Percentiles rank a stretch among this genome's conserved stretches.
Conservation (phyloP, 1,284 basidiomycete species). For the Heliocybe sulcata region DNA sequence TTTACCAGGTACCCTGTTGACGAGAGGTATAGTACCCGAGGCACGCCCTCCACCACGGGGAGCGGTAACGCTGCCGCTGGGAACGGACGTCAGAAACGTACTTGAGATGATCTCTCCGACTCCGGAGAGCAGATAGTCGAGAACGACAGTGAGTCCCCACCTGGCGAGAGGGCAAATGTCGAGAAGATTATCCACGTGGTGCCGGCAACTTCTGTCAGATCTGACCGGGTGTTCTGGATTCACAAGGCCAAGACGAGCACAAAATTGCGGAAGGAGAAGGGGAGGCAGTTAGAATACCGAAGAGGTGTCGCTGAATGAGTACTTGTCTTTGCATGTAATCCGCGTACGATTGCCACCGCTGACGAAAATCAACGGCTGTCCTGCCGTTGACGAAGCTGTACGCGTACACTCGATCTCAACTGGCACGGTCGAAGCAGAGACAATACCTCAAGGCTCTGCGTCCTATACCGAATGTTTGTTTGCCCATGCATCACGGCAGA, state of each 20-base stretch:
- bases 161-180: slow-evolving; percentile 17
- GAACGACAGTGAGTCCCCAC: background rate
- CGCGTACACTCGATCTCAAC: too few relatives aligned
- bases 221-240: slow-evolving; percentile 44
- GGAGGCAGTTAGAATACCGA: slow-evolving; percentile 40
- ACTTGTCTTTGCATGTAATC: too few relatives aligned
- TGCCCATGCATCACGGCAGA: too few relatives aligned
- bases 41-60: background rate
- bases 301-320: slow-evolving; percentile 32
- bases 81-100: slow-evolving; percentile 1
- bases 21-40: background rate
- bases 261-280: slow-evolving; percentile 36
- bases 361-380: too few relatives aligned
- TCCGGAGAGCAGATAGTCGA: background rate
- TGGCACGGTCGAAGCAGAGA: too few relatives aligned
- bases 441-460: too few relatives aligned
- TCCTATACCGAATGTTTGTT: too few relatives aligned
- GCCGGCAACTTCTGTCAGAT: slow-evolving; percentile 15
- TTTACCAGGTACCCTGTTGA: too few relatives aligned
- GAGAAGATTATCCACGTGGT: slow-evolving; percentile 6
- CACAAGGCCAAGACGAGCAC: slow-evolving; percentile 41
- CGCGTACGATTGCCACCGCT: too few relatives aligned
- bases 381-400: too few relatives aligned
- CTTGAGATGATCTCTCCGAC: background rate
- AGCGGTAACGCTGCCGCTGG: background rate